Conservation (phyloP, 164 flowering plant genomes). For the Magnolia sinica region DNA sequence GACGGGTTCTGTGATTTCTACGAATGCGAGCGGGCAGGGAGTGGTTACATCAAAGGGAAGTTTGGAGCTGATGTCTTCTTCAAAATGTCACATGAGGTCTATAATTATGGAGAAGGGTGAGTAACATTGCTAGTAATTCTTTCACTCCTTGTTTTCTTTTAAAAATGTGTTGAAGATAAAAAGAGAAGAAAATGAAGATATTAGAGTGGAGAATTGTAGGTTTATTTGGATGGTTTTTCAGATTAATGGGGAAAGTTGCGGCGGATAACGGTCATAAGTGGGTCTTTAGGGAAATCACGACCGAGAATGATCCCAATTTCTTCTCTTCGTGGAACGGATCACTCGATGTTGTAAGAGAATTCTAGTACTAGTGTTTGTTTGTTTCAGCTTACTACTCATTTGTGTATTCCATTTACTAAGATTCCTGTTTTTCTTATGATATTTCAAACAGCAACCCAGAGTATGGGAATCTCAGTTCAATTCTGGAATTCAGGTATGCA, state of each 20-base stretch:
- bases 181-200: background rate
- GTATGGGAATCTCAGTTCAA: constrained; percentile 77
- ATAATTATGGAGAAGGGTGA: constrained; percentile 83
- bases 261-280: constrained; percentile 81
- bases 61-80: constrained; percentile 79
- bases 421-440: background rate
- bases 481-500: constrained; percentile 73
- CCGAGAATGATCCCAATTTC: constrained; percentile 41
- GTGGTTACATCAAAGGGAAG: constrained; percentile 37
- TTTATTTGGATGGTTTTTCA: constrained; percentile 18
- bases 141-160: background rate
- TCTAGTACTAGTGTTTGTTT: background rate
- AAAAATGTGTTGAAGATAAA: background rate
- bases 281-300: constrained; percentile 49
- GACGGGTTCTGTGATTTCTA: constrained; percentile 73
- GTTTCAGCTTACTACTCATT: background rate
- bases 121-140: background rate
- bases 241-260: constrained; percentile 74
- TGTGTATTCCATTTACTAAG: background rate
- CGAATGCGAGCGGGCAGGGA: constrained; percentile 53
- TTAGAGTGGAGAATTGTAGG: background rate
- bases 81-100: constrained; percentile 88
- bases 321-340: constrained; percentile 63
- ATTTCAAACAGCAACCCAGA: constrained; percentile 58
- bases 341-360: constrained; percentile 60